These are phyloP conservation scores for Umbilicaria muhlenbergii DNA, from an alignment of 495 filamentous ascomycete species.

Conservation along the genomic window DNA sequence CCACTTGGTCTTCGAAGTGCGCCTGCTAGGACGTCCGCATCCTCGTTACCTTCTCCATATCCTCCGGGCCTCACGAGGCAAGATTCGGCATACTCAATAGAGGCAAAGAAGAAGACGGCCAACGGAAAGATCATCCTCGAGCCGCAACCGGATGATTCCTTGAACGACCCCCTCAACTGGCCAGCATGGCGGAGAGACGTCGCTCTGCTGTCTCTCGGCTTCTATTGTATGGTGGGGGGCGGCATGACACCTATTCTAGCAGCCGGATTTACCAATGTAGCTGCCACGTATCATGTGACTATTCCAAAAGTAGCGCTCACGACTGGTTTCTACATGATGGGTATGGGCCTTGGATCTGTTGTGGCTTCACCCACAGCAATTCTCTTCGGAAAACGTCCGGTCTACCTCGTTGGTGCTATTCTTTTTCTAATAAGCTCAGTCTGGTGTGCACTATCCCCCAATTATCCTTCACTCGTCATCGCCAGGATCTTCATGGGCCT, in stretches of 20 bases:
- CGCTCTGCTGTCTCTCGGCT: conserved; percentile 69
- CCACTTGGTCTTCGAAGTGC: conserved; percentile 66
- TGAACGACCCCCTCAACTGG: conserved; percentile 93
- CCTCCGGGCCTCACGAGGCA: conserved; percentile 11
- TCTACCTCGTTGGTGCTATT: conserved; percentile 67
- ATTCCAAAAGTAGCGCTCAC: conserved; percentile 71
- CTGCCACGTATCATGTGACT: conserved; percentile 50
- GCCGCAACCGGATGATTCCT: conserved; percentile 81
- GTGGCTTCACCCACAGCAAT: conserved; percentile 84
- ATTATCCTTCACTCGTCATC: conserved; percentile 62
- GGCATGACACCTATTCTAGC: conserved; percentile 87
- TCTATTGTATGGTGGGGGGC: conserved; percentile 85
- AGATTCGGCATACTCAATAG: conserved; percentile 16
- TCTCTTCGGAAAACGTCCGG: conserved; percentile 76
- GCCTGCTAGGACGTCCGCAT: conserved; percentile 59
- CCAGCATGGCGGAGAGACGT: conserved; percentile 65
- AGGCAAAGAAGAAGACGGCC: conserved; percentile 55
- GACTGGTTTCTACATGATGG: conserved; percentile 92
- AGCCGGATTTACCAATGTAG: conserved; percentile 77
- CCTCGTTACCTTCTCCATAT: conserved; percentile 50
- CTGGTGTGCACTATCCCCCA: conserved; percentile 78
- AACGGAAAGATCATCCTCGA: conserved; percentile 81
- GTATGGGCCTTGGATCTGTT: conserved; percentile 71
- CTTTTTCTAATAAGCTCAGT: conserved; percentile 63
- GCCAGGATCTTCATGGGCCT: conserved; percentile 80